phyloP scores from a whole-genome alignment of 106 monocot genomes.

The Dendrobium chrysotoxum region DNA sequence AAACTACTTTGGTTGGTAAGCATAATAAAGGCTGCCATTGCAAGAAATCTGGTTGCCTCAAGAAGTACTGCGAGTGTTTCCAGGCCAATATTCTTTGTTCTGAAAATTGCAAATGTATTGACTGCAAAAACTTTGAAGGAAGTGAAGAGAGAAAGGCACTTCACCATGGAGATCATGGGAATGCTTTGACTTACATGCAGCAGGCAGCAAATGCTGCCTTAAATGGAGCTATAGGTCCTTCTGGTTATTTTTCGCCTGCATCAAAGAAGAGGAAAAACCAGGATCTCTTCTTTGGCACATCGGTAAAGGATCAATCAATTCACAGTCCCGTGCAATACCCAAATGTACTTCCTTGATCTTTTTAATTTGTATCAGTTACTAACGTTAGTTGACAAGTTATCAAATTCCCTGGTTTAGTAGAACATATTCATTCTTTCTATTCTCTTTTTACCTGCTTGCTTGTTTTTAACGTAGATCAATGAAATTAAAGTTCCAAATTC shows the following conservation, averaged over 20 bases:
- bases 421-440: not conserved
- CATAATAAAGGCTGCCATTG: slow-evolving; percentile 95
- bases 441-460: not conserved
- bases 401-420: not conserved
- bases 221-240: slow-evolving; percentile 65
- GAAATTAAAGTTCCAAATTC: not conserved
- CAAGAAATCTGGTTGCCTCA: slow-evolving; percentile 91
- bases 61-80: slow-evolving; percentile 97
- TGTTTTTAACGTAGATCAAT: not conserved
- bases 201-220: slow-evolving; percentile 79
- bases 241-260: slow-evolving; percentile 60
- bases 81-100: slow-evolving; percentile 92
- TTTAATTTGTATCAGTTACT: not conserved
- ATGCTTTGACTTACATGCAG: slow-evolving; percentile 48
- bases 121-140: slow-evolving; percentile 88
- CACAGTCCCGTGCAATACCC: slow-evolving; percentile 42
- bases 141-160: slow-evolving; percentile 74
- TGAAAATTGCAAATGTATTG: slow-evolving; percentile 87
- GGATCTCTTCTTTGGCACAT: slow-evolving; percentile 41
- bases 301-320: slow-evolving; percentile 42
- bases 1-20: slow-evolving; percentile 62
- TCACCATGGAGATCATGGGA: slow-evolving; percentile 63
- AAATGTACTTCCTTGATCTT: slow-evolving; percentile 32
- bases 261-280: slow-evolving; percentile 71
- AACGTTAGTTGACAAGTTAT: not conserved